Base-by-base conservation (phyloP, 129 eudicot genomes). In the Tanacetum coccineum region DNA sequence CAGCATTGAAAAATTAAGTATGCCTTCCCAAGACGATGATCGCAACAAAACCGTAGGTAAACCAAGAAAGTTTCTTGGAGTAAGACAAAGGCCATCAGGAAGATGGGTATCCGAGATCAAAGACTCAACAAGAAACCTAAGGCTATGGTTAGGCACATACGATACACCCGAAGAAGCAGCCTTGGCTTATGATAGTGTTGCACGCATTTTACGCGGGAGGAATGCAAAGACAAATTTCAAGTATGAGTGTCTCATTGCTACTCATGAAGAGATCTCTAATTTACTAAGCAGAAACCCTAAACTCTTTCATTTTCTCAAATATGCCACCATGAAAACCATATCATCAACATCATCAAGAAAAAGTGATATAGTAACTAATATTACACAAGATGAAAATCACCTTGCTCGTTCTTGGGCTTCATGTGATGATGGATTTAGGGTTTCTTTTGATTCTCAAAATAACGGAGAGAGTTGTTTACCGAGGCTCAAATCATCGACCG, bases 1-100 rank as follows among this genome's bases (percentile, higher is more conserved):
- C 64, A 13, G n/a, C n/a, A 11, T 14, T 26, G 17, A 26, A 28
- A 59, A 59, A 11, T 25, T 28, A 59, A 59, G 42, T 4, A 59
- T 59, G 64, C 45, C n/a, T 28, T 17, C 39, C 20, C 13, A 22
- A 59, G 30, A 2, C 26, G 45, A 26, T 4, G 45, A 59, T 59
- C 2, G 3, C 20, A 59, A 22, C 13, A 59, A 28, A 59, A 26
- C 12, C n/a, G 1, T 28, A 59, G 44, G 19, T 0, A 26, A 59
- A 26, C 64, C 44, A 59, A 59, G 12, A 59, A 59, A 59, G 20
- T 59, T 12, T 59, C 64, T 59, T 59, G 64, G 44, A 28, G 45
- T 59, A 19, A 28, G 64, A 59, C 64, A 59, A 59, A 59, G 64
- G 64, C 64, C 45, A 59, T 59, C 64, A 59, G 64, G 64, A 59